phyloP scores from a whole-genome alignment of 768 basidiomycete species.

The Fomitopsis serialis region DNA sequence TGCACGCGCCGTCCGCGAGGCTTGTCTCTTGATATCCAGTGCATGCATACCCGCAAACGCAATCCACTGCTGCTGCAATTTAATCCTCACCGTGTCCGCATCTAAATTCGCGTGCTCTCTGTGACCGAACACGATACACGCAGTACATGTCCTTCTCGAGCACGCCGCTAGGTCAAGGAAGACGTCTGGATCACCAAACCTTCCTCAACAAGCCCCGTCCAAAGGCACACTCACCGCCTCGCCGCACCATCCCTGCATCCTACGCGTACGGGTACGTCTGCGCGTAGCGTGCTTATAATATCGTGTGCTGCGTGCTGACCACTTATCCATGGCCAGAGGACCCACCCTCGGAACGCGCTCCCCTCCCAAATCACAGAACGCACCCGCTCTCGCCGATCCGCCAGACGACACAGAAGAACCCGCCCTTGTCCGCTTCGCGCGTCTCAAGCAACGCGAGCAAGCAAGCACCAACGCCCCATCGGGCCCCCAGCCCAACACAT shows the following conservation, averaged over 20 bases:
- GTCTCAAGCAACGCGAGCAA: constrained; percentile 40
- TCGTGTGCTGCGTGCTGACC: constrained; percentile 17
- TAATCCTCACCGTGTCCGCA: neutral
- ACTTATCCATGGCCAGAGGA: constrained; percentile 35
- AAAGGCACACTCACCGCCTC: constrained; percentile 25
- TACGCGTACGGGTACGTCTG: constrained; percentile 64
- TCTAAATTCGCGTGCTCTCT: neutral
- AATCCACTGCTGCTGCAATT: neutral
- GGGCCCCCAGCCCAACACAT: constrained; percentile 23
- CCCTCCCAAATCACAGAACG: constrained; percentile 46
- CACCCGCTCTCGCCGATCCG: constrained; percentile 29
- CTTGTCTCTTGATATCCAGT: neutral
- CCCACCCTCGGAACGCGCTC: constrained; percentile 52
- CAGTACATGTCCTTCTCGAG: constrained; percentile 79
- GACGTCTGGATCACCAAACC: constrained; percentile 76
- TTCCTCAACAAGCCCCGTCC: constrained; percentile 60
- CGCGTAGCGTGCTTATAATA: constrained; percentile 17
- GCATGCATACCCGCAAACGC: neutral
- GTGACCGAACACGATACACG: constrained; percentile 3
- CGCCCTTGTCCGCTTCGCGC: constrained; percentile 42
- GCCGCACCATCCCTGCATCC: constrained; percentile 45
- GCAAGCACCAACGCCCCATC: constrained; percentile 12
- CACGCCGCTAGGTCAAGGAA: constrained; percentile 80
- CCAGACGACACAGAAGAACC: constrained; percentile 40
- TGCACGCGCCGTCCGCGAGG: neutral